Evolutionary conservation across 2,329 filamentous ascomycete genomes (phyloP).

Genomic region (Colletotrichum costaricense): DNA sequence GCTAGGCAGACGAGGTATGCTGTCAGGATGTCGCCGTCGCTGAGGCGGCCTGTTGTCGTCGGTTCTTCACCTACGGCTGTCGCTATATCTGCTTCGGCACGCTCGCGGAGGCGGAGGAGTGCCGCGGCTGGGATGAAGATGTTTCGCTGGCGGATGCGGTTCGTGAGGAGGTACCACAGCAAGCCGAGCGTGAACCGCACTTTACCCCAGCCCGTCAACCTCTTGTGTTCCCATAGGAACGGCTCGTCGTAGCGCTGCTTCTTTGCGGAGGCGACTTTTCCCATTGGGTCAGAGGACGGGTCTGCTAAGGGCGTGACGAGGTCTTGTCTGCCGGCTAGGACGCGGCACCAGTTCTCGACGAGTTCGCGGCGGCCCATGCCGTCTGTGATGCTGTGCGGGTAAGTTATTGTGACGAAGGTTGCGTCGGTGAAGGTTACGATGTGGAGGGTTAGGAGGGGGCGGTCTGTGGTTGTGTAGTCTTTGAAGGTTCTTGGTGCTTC

Average conservation of each 20-base stretch:
- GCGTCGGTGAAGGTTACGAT: conserved; percentile 60
- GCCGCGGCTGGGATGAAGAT: conserved; percentile 38
- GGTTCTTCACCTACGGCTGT: background rate
- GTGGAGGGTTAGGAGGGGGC: conserved; percentile 59
- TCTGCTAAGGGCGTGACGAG: conserved; percentile 51
- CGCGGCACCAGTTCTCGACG: conserved; percentile 52
- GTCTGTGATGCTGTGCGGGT: conserved; percentile 56
- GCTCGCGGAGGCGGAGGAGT: background rate
- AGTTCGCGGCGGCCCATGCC: conserved; percentile 36
- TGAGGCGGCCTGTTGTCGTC: background rate
- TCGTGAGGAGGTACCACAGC: conserved; percentile 28
- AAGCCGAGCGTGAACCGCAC: conserved; percentile 14
- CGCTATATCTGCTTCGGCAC: background rate
- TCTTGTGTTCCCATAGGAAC: conserved; percentile 37
- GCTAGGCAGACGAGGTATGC: conserved; percentile 24
- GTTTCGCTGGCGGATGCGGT: conserved; percentile 28
- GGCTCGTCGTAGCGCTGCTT: conserved; percentile 46
- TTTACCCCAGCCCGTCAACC: background rate
- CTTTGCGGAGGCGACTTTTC: conserved; percentile 33
- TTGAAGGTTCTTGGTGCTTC: conserved; percentile 41
- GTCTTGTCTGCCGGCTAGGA: conserved; percentile 54
- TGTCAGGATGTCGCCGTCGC: conserved; percentile 29
- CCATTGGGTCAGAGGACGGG: conserved; percentile 37
- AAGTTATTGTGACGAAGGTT: conserved; percentile 58
- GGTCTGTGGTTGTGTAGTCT: conserved; percentile 54